These are phyloP conservation scores for Ettlia oleoabundans DNA, from an alignment of 139 green algal species.

Conservation along the genomic window DNA sequence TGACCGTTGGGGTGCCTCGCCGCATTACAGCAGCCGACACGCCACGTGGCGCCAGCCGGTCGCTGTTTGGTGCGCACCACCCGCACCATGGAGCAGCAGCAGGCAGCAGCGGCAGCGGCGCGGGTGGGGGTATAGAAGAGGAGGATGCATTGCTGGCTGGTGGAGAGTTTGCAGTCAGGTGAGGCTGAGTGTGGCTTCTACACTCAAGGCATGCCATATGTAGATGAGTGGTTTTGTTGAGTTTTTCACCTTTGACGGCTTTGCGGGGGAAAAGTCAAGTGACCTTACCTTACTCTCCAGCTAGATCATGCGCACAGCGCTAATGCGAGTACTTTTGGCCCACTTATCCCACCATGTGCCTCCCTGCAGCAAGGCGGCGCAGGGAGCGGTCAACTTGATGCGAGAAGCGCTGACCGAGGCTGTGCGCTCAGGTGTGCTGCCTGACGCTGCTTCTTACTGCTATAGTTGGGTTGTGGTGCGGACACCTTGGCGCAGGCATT, in stretches of 20 bases:
- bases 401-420: conserved; percentile 38
- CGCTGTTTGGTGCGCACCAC: conserved; percentile 10
- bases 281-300: too few relatives aligned
- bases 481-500: too few relatives aligned
- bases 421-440: not conserved
- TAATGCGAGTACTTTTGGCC: not conserved
- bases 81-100: not conserved
- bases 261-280: too few relatives aligned
- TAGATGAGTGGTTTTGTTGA: too few relatives aligned
- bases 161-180: conserved; percentile 38
- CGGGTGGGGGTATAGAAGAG: not conserved
- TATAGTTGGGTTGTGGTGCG: too few relatives aligned
- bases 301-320: too few relatives aligned
- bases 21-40: not conserved
- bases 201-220: too few relatives aligned
- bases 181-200: too few relatives aligned
- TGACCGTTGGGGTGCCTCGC: conserved; percentile 3
- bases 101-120: conserved; percentile 6
- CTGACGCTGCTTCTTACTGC: not conserved
- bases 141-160: conserved; percentile 7
- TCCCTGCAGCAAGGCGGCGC: conserved; percentile 31
- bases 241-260: too few relatives aligned
- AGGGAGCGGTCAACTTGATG: conserved; percentile 38
- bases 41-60: not conserved
- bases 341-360: not conserved